Evolutionary conservation across 1,139 yeast species (phyloP).

Genomic region (Kodamaea ohmeri): DNA sequence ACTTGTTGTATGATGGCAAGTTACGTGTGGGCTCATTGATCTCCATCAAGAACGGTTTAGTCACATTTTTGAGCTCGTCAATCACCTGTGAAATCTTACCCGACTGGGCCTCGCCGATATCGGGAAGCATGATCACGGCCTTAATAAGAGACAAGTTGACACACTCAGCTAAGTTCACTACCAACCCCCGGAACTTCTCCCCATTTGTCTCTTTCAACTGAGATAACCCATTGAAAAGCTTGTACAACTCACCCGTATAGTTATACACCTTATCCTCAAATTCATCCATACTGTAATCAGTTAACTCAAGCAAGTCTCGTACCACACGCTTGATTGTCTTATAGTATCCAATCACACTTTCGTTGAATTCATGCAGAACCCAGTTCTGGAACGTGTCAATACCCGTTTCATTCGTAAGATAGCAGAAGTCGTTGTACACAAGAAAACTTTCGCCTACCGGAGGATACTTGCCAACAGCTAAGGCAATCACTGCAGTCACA

Average conservation of each 20-base stretch:
- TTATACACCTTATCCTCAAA: slow-evolving; percentile 18
- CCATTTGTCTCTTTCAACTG: slow-evolving; percentile 27
- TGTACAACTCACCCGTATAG: slow-evolving; percentile 22
- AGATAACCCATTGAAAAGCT: slow-evolving; percentile 28
- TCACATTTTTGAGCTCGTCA: slow-evolving; percentile 18
- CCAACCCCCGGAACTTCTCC: slow-evolving; percentile 26
- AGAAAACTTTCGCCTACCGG: slow-evolving; percentile 31
- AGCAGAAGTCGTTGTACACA: slow-evolving; percentile 36
- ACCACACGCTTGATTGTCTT: slow-evolving; percentile 21
- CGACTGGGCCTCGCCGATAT: slow-evolving; percentile 40
- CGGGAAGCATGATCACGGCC: slow-evolving; percentile 27
- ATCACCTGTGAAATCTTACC: slow-evolving; percentile 30
- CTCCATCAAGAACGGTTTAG: slow-evolving; percentile 18
- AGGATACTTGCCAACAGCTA: slow-evolving; percentile 36
- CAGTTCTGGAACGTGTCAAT: slow-evolving; percentile 20
- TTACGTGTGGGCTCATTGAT: slow-evolving; percentile 13
- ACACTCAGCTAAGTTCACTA: slow-evolving; percentile 30
- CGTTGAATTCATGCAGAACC: slow-evolving; percentile 23
- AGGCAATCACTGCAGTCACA: slow-evolving; percentile 29
- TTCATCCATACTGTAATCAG: slow-evolving; percentile 17
- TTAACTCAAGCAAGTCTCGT: slow-evolving; percentile 15
- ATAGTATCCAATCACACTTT: slow-evolving; percentile 21
- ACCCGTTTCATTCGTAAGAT: slow-evolving; percentile 19
- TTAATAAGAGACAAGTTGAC: slow-evolving; percentile 31
- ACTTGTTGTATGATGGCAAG: slow-evolving; percentile 37